phyloP scores from a whole-genome alignment of 2,329 filamentous ascomycete species.

The Dothiorella sarmentorum region DNA sequence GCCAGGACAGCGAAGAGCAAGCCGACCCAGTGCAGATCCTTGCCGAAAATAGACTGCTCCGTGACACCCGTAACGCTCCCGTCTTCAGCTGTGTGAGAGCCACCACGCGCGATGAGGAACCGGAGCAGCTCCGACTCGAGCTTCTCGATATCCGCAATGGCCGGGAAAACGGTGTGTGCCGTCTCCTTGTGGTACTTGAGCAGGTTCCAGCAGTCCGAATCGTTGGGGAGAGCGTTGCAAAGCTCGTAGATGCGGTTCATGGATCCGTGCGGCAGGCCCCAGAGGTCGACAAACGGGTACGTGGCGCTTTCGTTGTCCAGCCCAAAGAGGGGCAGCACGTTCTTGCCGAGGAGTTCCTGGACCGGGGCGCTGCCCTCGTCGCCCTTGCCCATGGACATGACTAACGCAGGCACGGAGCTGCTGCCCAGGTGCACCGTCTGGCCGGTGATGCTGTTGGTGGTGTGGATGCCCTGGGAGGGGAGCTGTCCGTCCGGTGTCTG shows the following conservation, averaged over 20 bases:
- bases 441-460: constrained; percentile 56
- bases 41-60: constrained; percentile 56
- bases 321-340: constrained; percentile 60
- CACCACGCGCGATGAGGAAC: constrained; percentile 52
- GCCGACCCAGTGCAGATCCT: constrained; percentile 57
- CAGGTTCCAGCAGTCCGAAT: constrained; percentile 56
- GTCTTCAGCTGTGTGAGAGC: constrained; percentile 39
- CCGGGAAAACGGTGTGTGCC: constrained; percentile 59
- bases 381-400: constrained; percentile 47
- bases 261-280: constrained; percentile 58
- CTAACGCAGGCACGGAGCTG: constrained; percentile 59
- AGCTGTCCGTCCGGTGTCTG: constrained; percentile 37
- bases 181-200: constrained; percentile 58
- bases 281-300: constrained; percentile 63
- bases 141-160: constrained; percentile 53
- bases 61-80: constrained; percentile 43
- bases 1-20: constrained; percentile 61
- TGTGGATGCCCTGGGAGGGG: constrained; percentile 56
- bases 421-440: constrained; percentile 61
- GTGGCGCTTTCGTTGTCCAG: constrained; percentile 63
- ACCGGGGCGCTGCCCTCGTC: constrained; percentile 41
- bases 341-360: constrained; percentile 55
- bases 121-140: constrained; percentile 55
- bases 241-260: constrained; percentile 56
- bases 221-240: constrained; percentile 56